phyloP scores from a whole-genome alignment of 352 stramenopile genomes.

The Pythium biforme region DNA sequence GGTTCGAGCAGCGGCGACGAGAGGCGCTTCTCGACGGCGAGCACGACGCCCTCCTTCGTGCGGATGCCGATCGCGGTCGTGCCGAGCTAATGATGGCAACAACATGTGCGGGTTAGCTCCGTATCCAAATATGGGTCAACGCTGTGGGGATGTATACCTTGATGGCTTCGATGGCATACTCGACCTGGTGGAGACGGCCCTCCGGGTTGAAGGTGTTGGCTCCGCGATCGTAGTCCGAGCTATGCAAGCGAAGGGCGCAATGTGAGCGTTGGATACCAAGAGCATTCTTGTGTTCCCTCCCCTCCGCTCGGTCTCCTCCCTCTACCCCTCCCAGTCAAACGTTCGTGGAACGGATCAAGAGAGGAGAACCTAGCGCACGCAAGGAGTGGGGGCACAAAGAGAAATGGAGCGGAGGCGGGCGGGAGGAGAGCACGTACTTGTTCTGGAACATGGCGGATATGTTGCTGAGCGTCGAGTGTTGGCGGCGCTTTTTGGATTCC shows the following conservation, averaged over 20 bases:
- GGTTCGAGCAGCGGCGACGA: slow-evolving; percentile 96
- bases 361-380: neutral
- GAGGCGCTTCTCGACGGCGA: slow-evolving; percentile 99
- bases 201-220: slow-evolving; percentile 99
- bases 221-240: slow-evolving; percentile 98
- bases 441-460: slow-evolving; percentile 32
- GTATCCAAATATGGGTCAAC: neutral
- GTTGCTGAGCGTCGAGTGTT: neutral
- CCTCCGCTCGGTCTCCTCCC: neutral
- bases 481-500: slow-evolving; percentile 25
- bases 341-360: neutral
- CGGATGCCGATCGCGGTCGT: slow-evolving; percentile 98
- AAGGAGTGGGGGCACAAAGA: neutral
- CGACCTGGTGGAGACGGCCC: slow-evolving; percentile 98
- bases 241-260: neutral
- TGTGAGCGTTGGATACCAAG: neutral
- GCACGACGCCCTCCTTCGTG: slow-evolving; percentile 96
- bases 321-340: neutral
- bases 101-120: neutral
- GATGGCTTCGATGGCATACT: slow-evolving; percentile 99
- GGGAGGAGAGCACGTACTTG: slow-evolving; percentile 23
- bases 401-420: neutral
- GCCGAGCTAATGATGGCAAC: slow-evolving; percentile 75
- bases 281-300: neutral
- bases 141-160: slow-evolving; percentile 79